These are phyloP conservation scores for Polygonum maritimum DNA, from an alignment of 148 eudicot genomes.

Conservation along the genomic window DNA sequence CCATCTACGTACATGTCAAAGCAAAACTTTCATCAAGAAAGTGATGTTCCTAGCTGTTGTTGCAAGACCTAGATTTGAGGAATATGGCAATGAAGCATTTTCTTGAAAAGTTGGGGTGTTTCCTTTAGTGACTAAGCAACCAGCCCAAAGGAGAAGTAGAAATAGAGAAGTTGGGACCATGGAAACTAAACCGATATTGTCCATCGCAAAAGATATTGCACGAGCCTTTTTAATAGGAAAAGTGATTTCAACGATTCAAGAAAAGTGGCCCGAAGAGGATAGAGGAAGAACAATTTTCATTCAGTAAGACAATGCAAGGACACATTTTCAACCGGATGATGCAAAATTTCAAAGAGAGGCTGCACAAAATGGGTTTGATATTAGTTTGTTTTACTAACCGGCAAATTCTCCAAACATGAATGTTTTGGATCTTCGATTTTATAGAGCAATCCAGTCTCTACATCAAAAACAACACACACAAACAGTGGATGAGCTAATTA, in stretches of 20 bases:
- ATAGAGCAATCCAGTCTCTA: background rate
- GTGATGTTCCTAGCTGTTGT: no score
- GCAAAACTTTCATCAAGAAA: no score
- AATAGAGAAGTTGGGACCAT: no score
- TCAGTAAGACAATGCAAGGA: conserved; percentile 11
- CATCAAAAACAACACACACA: background rate
- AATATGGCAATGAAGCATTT: background rate
- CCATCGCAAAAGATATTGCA: background rate
- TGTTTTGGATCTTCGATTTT: conserved; percentile 2
- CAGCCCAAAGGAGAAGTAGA: background rate
- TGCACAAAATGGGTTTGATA: conserved; percentile 5
- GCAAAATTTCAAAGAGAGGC: background rate
- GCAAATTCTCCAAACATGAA: conserved; percentile 2
- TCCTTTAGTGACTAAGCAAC: background rate
- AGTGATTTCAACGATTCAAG: background rate
- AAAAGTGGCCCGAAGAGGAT: background rate
- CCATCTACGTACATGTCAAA: no score
- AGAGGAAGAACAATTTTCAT: background rate
- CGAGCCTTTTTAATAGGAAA: background rate
- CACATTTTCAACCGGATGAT: background rate
- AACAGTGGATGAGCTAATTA: no score
- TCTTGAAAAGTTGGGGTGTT: background rate
- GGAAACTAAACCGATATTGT: no score
- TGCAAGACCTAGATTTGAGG: no score
- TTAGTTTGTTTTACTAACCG: conserved; percentile 3